These are phyloP conservation scores for Xylariales sp. DNA, from an alignment of 2,329 filamentous ascomycete species.

Conservation along the genomic window DNA sequence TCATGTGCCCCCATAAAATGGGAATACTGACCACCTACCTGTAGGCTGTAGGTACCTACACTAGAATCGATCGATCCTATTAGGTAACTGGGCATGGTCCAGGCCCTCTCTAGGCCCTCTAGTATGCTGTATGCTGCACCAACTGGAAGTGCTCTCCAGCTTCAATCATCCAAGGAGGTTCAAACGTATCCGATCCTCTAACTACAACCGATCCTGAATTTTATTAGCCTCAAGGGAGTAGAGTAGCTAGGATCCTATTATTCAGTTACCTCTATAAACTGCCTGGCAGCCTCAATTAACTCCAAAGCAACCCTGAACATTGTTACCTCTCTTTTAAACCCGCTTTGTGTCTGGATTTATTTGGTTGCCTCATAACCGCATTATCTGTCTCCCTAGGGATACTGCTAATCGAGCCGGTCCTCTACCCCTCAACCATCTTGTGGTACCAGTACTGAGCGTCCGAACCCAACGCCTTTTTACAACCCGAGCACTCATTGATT, in stretches of 20 bases:
- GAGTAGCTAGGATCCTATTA: conserved; percentile 16
- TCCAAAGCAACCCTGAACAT: conserved; percentile 8
- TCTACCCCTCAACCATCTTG: conserved; percentile 34
- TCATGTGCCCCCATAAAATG: no score
- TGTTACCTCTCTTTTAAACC: conserved; percentile 14
- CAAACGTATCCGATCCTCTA: conserved; percentile 44
- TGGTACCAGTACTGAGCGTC: conserved; percentile 15
- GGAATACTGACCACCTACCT: no score
- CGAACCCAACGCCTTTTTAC: conserved; percentile 11
- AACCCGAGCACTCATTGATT: conserved; percentile 8
- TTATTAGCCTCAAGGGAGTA: conserved; percentile 36
- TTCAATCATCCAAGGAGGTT: conserved; percentile 32
- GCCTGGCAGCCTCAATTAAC: conserved; percentile 5
- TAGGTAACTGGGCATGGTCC: no score
- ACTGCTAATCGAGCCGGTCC: conserved; percentile 14
- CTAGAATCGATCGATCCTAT: conserved; percentile 5
- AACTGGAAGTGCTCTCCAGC: conserved; percentile 21
- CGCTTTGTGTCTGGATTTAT: conserved; percentile 8
- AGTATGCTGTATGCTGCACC: neutral
- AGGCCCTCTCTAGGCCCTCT: conserved; percentile 14
- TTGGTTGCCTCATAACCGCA: conserved; percentile 16
- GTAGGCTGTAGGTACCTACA: no score
- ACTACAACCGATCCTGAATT: conserved; percentile 43
- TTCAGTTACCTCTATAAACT: neutral
- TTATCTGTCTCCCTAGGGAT: conserved; percentile 18